A percentile compares a stretch with the other conserved stretches of the same genome.
These are phyloP conservation scores for Aureobasidium zeae DNA, from an alignment of 2,329 filamentous ascomycete genomes.

Conservation along the genomic window DNA sequence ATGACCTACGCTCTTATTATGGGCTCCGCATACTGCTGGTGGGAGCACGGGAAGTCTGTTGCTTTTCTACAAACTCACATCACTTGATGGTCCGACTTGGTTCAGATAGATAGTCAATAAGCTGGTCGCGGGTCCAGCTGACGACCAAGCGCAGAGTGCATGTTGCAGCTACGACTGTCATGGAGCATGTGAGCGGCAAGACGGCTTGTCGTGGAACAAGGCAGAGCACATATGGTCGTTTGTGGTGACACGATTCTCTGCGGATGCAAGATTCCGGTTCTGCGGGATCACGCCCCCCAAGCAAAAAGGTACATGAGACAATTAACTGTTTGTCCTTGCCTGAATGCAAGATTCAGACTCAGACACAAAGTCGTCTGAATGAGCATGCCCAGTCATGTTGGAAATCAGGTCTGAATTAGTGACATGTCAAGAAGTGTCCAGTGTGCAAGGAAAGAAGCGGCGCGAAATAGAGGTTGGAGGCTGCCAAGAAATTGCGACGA, in stretches of 20 bases:
- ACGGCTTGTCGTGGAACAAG: constrained; percentile 7
- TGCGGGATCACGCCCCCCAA: constrained; percentile 5
- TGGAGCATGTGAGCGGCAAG: neutral
- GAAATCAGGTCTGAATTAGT: neutral
- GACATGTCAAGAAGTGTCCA: constrained; percentile 4
- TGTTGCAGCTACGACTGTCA: neutral
- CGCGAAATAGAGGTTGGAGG: neutral
- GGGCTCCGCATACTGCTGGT: neutral
- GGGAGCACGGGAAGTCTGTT: neutral
- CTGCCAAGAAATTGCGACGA: no score
- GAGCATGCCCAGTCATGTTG: neutral
- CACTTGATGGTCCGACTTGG: neutral
- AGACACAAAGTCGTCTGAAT: constrained; percentile 3
- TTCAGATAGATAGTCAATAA: neutral
- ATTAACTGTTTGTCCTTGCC: constrained; percentile 11
- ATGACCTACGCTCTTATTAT: no score
- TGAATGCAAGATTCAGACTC: neutral
- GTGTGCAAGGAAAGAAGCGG: no score
- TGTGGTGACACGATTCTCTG: constrained; percentile 2
- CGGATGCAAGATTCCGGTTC: constrained; percentile 2
- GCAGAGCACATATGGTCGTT: neutral
- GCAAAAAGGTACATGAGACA: constrained; percentile 1
- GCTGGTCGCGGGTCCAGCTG: neutral
- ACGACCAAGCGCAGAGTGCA: neutral
- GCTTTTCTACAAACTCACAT: neutral